These are phyloP conservation scores for Pseudogymnoascus sp. DNA, from an alignment of 2,329 filamentous ascomycete species.

Conservation along the genomic window DNA sequence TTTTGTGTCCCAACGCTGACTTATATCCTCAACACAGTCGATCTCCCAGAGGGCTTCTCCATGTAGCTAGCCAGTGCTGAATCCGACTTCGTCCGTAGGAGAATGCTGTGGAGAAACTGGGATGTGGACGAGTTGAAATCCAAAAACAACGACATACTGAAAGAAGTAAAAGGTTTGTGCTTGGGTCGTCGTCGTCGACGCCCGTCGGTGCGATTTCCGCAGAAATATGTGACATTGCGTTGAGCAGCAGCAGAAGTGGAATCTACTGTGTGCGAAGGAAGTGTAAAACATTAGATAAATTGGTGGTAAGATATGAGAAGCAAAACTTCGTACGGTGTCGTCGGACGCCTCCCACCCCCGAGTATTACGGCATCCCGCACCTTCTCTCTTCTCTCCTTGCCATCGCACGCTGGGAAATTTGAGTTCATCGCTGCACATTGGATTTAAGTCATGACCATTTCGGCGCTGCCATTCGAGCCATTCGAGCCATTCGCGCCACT, in stretches of 20 bases:
- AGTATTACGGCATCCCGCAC: background rate
- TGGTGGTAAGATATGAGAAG: background rate
- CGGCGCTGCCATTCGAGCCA: background rate
- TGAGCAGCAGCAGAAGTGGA: background rate
- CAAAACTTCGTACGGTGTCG: background rate
- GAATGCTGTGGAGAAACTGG: conserved; percentile 32
- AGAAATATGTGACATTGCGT: background rate
- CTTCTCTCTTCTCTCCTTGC: background rate
- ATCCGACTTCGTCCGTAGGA: conserved; percentile 31
- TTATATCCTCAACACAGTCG: background rate
- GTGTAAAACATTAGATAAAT: background rate
- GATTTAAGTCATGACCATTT: background rate
- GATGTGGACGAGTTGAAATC: conserved; percentile 33
- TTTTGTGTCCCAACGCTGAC: background rate
- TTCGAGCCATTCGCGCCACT: background rate
- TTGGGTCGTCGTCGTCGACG: background rate
- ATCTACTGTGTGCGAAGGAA: background rate
- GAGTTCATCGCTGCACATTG: background rate
- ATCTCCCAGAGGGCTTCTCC: conserved; percentile 6
- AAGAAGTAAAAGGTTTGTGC: background rate
- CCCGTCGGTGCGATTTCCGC: background rate
- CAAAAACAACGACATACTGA: conserved; percentile 9
- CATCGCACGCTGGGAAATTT: background rate
- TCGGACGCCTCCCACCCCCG: no score
- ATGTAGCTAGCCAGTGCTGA: conserved; percentile 33